Conservation (phyloP, 306 rosid species). For the Cucurbita argyrosperma region DNA sequence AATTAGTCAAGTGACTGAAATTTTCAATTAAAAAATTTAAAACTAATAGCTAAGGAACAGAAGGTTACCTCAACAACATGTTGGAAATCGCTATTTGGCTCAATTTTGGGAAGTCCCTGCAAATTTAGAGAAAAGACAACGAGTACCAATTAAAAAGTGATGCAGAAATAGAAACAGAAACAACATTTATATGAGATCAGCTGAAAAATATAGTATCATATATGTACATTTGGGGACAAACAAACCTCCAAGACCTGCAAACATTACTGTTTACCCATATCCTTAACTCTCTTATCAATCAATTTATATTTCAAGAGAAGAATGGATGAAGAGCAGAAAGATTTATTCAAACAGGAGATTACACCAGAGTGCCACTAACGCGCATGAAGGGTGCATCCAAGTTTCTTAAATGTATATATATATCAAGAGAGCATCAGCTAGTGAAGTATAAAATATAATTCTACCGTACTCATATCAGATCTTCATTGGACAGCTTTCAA, state of each 20-base stretch:
- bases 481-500: neutral
- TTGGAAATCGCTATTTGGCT: constrained; percentile 73
- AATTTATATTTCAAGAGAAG: neutral
- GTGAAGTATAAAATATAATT: neutral
- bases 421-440: neutral
- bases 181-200: neutral
- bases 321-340: neutral
- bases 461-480: neutral
- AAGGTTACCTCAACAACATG: constrained; percentile 59
- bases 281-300: neutral
- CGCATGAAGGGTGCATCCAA: neutral
- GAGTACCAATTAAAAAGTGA: neutral
- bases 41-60: neutral
- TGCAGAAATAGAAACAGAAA: neutral
- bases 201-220: neutral
- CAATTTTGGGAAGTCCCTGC: constrained; percentile 74
- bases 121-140: constrained; percentile 6
- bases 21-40: neutral
- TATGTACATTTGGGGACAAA: neutral
- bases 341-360: neutral
- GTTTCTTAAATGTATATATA: too few species aligned
- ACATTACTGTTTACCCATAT: neutral
- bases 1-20: neutral
- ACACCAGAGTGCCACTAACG: neutral
- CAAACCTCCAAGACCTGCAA: neutral